Evolutionary conservation across 331 rosid genomes (phyloP).

Genomic region (Spiraea crenata): DNA sequence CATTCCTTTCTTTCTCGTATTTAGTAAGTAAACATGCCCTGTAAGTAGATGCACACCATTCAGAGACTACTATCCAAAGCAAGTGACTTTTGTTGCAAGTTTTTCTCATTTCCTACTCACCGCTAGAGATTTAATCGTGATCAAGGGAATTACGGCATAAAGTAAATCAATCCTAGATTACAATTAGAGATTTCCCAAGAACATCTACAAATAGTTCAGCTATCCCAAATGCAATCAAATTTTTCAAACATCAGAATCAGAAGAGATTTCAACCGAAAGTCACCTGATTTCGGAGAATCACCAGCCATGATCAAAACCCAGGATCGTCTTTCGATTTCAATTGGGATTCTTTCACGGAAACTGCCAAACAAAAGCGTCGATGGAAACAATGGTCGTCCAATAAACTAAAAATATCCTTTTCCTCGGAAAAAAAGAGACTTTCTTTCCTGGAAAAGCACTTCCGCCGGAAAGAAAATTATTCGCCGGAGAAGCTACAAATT

Average conservation of each 20-base stretch:
- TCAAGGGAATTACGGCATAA: no score
- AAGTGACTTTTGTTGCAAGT: background rate
- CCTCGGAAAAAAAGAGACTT: background rate
- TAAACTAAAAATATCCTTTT: background rate
- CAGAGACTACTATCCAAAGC: background rate
- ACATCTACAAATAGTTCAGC: background rate
- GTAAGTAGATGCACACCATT: background rate
- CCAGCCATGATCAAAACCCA: constrained; percentile 18
- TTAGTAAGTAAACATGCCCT: no score
- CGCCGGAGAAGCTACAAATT: background rate
- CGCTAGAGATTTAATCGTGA: background rate
- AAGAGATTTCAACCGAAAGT: background rate
- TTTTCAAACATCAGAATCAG: background rate
- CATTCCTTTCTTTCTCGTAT: no score
- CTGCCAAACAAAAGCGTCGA: background rate
- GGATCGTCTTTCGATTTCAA: background rate
- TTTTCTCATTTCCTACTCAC: background rate
- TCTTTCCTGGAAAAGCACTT: background rate
- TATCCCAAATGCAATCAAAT: background rate
- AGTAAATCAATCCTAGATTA: background rate
- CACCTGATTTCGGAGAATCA: constrained; percentile 16
- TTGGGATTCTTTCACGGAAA: background rate
- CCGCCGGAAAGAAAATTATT: background rate
- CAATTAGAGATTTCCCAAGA: background rate
- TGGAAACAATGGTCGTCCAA: background rate